These are phyloP conservation scores for Pseudogymnoascus pannorum DNA, from an alignment of 2,329 filamentous ascomycete species.

Conservation along the genomic window DNA sequence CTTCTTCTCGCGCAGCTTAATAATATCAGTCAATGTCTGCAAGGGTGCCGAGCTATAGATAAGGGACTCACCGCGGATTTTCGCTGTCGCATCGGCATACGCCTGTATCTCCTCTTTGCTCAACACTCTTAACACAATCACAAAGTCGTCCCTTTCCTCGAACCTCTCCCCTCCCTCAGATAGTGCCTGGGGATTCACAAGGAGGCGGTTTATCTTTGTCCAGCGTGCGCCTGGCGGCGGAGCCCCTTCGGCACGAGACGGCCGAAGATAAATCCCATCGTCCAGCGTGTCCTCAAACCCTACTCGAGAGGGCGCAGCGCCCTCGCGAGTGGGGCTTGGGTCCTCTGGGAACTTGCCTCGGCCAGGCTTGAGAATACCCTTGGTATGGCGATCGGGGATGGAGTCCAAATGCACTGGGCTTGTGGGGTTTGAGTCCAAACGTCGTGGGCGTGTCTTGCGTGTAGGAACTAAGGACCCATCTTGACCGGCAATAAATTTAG, in stretches of 20 bases:
- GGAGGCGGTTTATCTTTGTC: constrained; percentile 84
- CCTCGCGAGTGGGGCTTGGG: constrained; percentile 73
- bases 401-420: neutral
- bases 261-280: constrained; percentile 48
- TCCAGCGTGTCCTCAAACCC: constrained; percentile 77
- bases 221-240: constrained; percentile 68
- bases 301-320: no score
- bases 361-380: constrained; percentile 79
- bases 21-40: neutral
- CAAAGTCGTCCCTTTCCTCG: constrained; percentile 82
- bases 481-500: neutral
- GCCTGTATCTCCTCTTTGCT: constrained; percentile 84
- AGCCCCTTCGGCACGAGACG: neutral
- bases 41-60: neutral
- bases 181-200: constrained; percentile 84
- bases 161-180: constrained; percentile 80
- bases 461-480: neutral
- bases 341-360: constrained; percentile 82
- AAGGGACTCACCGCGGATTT: constrained; percentile 63
- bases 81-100: constrained; percentile 72
- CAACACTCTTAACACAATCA: constrained; percentile 84
- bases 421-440: neutral
- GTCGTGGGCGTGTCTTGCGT: neutral
- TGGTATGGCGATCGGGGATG: constrained; percentile 55
- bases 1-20: neutral